Conservation (phyloP, 108 stramenopile genomes). For the Bacterosira constricta region DNA sequence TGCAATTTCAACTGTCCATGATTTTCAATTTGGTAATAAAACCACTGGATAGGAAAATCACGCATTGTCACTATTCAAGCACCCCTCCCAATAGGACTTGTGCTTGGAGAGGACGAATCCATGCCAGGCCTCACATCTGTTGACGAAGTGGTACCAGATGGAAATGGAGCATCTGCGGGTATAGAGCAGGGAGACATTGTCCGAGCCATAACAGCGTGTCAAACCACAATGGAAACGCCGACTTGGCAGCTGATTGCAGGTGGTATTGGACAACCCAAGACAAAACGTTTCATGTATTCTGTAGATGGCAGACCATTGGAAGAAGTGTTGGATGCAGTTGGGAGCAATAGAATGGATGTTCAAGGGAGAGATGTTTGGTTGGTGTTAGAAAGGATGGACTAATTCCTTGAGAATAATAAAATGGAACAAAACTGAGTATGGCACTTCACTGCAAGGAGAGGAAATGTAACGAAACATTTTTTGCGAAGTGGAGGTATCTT, state of each 20-base stretch:
- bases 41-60: slow-evolving; percentile 33
- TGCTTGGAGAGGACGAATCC: slow-evolving; percentile 62
- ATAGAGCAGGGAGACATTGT: slow-evolving; percentile 68
- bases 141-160: slow-evolving; percentile 58
- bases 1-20: too few species aligned
- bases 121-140: slow-evolving; percentile 51
- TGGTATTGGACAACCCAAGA: slow-evolving; percentile 80
- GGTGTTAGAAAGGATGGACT: slow-evolving; percentile 70
- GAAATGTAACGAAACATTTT: too few species aligned
- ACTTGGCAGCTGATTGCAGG: slow-evolving; percentile 84
- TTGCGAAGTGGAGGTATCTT: too few species aligned
- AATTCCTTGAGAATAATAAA: too few species aligned
- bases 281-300: slow-evolving; percentile 72
- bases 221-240: slow-evolving; percentile 70
- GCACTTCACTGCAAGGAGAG: background rate
- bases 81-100: slow-evolving; percentile 66
- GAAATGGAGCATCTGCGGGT: slow-evolving; percentile 63
- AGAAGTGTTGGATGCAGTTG: slow-evolving; percentile 72
- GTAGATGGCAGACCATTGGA: slow-evolving; percentile 71
- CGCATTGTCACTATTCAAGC: slow-evolving; percentile 48
- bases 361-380: slow-evolving; percentile 64
- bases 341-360: slow-evolving; percentile 77
- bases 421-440: background rate
- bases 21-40: too few species aligned
- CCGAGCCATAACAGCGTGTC: slow-evolving; percentile 75